Evolutionary conservation across 257 asterid species (phyloP), one percentile per base, ranked within the genome.

Genomic region (Perilla frutescens): DNA sequence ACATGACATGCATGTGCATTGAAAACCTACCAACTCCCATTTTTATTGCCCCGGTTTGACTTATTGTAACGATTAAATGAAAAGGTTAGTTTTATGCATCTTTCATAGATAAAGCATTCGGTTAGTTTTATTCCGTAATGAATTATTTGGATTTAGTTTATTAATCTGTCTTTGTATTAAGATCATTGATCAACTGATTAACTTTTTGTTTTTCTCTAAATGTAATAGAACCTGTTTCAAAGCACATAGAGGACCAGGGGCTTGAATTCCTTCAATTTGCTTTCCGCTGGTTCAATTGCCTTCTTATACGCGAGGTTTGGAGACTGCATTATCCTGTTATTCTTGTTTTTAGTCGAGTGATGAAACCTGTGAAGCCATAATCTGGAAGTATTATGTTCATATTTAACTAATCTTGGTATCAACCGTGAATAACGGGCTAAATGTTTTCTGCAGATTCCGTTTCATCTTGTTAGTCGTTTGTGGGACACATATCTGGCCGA

Each of bases 401-500:
- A 8, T 43, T 12, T 44, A 62, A 73, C 57, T 73, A 15, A n/a
- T 59, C 53, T 44, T 48, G 6, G 5, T 44, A 36, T 76, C 39
- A 60, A 53, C 76, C 36, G 20, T 41, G 65, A 66, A 84, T 62
- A 20, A 20, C 26, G 1, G 64, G 32, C 44, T 59, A 36, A 26
- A 39, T 13, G 61, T 84, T 51, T 31, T 78, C 7, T 76, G 62
- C 81, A 93, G 98, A 91, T 93, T 68, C 98, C 97, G 0, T 91
- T 93, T 77, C 75, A 81, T 79, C 96, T 93, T 9, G 96, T 93
- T 80, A 84, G 87, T 68, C 97, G 98, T 68, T 81, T 93, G 80
- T 93, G 98, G 98, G 98, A 93, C 75, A 93, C 98, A 4, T 93
- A 93, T 86, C 96, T 93, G 80, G 97, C 98, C 5, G 98, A 93